phyloP scores from a whole-genome alignment of 768 basidiomycete species.

The Suillus clintonianus region DNA sequence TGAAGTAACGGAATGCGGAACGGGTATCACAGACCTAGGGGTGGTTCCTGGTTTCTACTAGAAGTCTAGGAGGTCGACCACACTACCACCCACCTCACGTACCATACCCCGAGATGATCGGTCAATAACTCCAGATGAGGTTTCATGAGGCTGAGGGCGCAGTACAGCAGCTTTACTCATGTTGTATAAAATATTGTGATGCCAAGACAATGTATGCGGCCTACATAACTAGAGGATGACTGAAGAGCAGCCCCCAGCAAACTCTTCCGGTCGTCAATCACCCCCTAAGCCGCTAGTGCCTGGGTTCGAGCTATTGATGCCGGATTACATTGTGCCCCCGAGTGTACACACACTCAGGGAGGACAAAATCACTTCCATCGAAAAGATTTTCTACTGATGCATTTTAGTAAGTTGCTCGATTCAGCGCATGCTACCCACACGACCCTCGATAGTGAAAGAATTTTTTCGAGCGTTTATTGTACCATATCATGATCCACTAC shows the following conservation, averaged over 20 bases:
- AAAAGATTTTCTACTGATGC: not conserved
- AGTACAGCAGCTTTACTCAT: not conserved
- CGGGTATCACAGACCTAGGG: not conserved
- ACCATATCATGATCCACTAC: slow-evolving; percentile 6
- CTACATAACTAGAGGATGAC: not conserved
- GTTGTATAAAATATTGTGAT: not conserved
- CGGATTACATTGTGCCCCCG: not conserved
- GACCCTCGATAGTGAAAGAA: slow-evolving; percentile 11
- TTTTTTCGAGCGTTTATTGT: slow-evolving; percentile 7
- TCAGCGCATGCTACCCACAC: slow-evolving; percentile 8
- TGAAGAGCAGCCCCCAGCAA: not conserved
- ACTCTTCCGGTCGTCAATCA: not conserved
- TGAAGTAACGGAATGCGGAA: not conserved
- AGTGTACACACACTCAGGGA: not conserved
- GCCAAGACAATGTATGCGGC: not conserved
- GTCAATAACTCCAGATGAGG: not conserved
- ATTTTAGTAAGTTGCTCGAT: slow-evolving; percentile 5
- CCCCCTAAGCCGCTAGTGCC: not conserved
- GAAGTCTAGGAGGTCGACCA: not conserved
- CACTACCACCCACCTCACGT: not conserved
- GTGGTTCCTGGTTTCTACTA: not conserved
- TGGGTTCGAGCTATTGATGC: not conserved
- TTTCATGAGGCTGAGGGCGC: not conserved
- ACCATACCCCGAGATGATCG: not conserved
- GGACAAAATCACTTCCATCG: not conserved